Evolutionary conservation across 139 green algal genomes (phyloP).

Genomic region (Chlorella sorokiniana): DNA sequence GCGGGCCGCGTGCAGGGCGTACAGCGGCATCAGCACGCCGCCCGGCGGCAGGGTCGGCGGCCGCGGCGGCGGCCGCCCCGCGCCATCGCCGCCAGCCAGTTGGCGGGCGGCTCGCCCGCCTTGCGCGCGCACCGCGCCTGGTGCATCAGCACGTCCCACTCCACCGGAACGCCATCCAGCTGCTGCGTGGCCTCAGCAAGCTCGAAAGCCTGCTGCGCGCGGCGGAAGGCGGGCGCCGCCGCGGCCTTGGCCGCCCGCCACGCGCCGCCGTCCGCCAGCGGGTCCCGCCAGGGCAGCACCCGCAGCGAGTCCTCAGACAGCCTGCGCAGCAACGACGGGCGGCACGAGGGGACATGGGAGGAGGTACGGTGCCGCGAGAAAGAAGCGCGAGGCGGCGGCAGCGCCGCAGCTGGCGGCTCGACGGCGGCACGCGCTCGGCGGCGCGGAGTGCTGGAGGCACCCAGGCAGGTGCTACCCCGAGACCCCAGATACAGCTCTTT

Average conservation of each 20-base stretch:
- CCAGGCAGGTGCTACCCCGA: no score
- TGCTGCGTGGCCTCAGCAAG: not conserved
- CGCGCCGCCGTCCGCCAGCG: not conserved
- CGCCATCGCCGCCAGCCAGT: slow-evolving; percentile 16
- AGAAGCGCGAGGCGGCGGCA: not conserved
- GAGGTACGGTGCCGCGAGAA: not conserved
- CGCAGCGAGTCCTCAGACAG: slow-evolving; percentile 18
- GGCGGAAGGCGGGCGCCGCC: no score
- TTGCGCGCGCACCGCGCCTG: slow-evolving; percentile 15
- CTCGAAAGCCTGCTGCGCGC: not conserved
- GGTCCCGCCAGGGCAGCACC: slow-evolving; percentile 16
- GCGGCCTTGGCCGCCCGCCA: not conserved
- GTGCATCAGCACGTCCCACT: slow-evolving; percentile 4
- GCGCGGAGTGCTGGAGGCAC: no score
- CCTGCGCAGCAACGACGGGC: not conserved
- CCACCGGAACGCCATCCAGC: no score
- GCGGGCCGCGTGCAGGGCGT: slow-evolving; percentile 16
- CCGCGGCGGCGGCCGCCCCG: not conserved
- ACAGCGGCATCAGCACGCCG: slow-evolving; percentile 18
- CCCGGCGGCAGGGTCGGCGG: not conserved
- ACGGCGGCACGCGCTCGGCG: no score
- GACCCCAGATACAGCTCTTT: no score
- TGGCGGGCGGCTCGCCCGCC: not conserved
- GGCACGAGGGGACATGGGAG: not conserved
- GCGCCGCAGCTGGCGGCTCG: no score